Evolutionary conservation across 345 rosid species (phyloP).

Genomic region (Combretum micranthum): DNA sequence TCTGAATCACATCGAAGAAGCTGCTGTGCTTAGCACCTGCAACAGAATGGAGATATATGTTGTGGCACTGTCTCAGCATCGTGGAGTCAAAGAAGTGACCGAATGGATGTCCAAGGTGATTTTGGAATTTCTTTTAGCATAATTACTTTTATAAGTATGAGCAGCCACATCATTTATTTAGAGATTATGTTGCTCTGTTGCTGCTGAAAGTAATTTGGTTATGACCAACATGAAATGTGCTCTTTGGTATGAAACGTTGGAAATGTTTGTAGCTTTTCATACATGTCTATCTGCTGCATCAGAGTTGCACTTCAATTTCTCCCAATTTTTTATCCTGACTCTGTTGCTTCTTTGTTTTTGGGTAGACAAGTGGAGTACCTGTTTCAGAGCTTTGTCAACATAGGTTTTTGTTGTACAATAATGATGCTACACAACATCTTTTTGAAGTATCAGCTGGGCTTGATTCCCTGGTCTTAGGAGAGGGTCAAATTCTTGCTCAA

Average conservation of each 20-base stretch:
- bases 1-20: slow-evolving; percentile 50
- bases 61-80: slow-evolving; percentile 46
- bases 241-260: too few relatives aligned
- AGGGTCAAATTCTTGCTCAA: slow-evolving; percentile 47
- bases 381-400: slow-evolving; percentile 40
- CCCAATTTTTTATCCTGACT: not conserved
- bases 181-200: too few relatives aligned
- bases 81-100: slow-evolving; percentile 49
- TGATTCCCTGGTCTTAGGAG: slow-evolving; percentile 45
- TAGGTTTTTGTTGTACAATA: slow-evolving; percentile 37
- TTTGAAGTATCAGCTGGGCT: slow-evolving; percentile 54
- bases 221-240: too few relatives aligned
- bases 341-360: not conserved
- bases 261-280: too few relatives aligned
- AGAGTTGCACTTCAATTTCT: too few relatives aligned
- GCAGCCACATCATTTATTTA: not conserved
- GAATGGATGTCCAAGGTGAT: slow-evolving; percentile 52
- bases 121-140: not conserved
- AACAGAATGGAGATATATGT: slow-evolving; percentile 51
- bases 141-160: not conserved
- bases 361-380: slow-evolving; percentile 42
- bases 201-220: too few relatives aligned
- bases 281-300: too few relatives aligned
- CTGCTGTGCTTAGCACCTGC: slow-evolving; percentile 52
- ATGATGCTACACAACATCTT: slow-evolving; percentile 40